phyloP scores from a whole-genome alignment of 768 basidiomycete genomes.

The Mycena rebaudengoi region DNA sequence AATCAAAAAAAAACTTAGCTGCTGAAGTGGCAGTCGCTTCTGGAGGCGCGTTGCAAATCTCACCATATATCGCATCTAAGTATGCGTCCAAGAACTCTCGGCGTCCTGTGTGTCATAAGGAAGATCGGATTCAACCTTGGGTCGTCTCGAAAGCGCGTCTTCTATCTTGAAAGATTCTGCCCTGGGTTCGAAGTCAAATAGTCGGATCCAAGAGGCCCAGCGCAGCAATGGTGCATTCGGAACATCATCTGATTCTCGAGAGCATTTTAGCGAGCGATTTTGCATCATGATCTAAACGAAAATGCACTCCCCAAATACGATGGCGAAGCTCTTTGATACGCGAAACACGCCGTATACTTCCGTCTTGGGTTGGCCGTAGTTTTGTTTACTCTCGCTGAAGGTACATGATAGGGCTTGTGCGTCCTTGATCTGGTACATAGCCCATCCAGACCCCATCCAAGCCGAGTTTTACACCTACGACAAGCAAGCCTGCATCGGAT shows the following conservation, averaged over 20 bases:
- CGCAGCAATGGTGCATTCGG: slow-evolving; percentile 45
- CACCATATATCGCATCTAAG: slow-evolving; percentile 17
- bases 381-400: slow-evolving; percentile 40
- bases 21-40: neutral
- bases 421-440: slow-evolving; percentile 40
- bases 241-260: slow-evolving; percentile 41
- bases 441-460: slow-evolving; percentile 41
- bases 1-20: neutral
- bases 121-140: neutral
- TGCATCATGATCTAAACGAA: slow-evolving; percentile 44
- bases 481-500: slow-evolving; percentile 33
- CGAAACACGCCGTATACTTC: slow-evolving; percentile 48
- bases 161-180: slow-evolving; percentile 24
- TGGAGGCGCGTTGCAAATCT: neutral
- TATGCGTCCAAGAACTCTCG: slow-evolving; percentile 39
- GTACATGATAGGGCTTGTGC: slow-evolving; percentile 36
- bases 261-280: slow-evolving; percentile 48
- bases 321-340: slow-evolving; percentile 35
- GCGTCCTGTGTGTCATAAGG: slow-evolving; percentile 32
- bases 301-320: slow-evolving; percentile 40
- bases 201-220: slow-evolving; percentile 45
- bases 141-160: slow-evolving; percentile 45
- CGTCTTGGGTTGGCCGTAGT: slow-evolving; percentile 47
- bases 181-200: slow-evolving; percentile 46
- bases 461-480: slow-evolving; percentile 46